Base-by-base conservation (phyloP, 108 stramenopile species). In the Cyclotella kingstonii region DNA sequence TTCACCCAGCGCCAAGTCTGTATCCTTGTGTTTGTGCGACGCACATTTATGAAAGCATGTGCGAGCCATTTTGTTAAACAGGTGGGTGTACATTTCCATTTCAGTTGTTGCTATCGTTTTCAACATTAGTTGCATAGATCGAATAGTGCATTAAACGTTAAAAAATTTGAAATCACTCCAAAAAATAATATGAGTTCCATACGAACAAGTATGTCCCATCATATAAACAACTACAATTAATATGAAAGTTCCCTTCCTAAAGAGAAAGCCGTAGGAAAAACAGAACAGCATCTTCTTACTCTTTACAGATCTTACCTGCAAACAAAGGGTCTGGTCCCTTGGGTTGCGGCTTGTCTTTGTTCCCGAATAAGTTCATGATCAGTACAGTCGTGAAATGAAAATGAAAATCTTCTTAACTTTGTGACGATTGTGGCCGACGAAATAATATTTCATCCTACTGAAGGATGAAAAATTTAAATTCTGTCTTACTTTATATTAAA, bases 31-130 rank as follows among this genome's bases (percentile, higher is more conserved):
- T 70, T 83, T 89, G 25, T 81, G 78, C 5, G 86, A 81, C 1
- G 93, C 86, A 73, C 97, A 98, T 73, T 98, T 98, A 44, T 85
- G 63, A 63, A 94, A 96, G 68, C 97, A 98, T 3, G 84, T 66
- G n/a, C 60, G 40, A 4, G 91, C 60, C 82, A 98, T 95, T 63
- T 95, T 96, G 79, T 94, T 93, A 66, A 96, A 98, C 6, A 98
- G 72, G 70, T 95, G 87, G 39, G 95, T 95, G 71, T 95, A 94
- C 93, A 95, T 95, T 84, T 98, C 97, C 84, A 95, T 90, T 80
- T 98, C 95, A 27, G 91, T 90, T 63, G 86, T 93, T 48, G 96
- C 96, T 80, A 60, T 50, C 11, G 5, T 50, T 10, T 18, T 8
- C 27, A 27, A 19, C 17, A 27, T 49, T 17, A 17, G 44, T 45